Evolutionary conservation across 108 stramenopile species (phyloP), one percentile per base, ranked within the genome.

Genomic region (Mediolabrus comicus): DNA sequence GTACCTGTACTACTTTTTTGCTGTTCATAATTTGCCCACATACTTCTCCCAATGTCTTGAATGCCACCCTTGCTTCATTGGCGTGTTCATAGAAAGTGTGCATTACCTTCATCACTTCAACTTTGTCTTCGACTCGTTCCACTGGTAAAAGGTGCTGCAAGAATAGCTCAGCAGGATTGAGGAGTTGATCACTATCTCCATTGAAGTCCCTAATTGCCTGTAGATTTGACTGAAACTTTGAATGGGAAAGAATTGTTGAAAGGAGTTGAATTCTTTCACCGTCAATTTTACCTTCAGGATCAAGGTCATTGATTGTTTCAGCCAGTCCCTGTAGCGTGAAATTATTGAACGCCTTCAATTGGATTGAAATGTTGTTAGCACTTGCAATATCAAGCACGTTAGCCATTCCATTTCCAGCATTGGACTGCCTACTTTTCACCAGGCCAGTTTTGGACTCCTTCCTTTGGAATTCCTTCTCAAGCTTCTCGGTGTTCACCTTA

Each of bases 361-460:
- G 83, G 69, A 95, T 95, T 27, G 91, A 90, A 55, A 95, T 77
- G 60, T 91, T 95, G 66, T 91, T 89, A 1, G 90, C 87, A 0
- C 94, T 81, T 14, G 76, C 90, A 11, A 91, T 25, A 65, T 92
- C 91, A 32, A 95, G 72, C 28, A 95, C 62, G 71, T 87, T 90
- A 9, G 94, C 91, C 83, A 81, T 84, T 22, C 54, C 82, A 46
- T 76, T 80, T 54, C 69, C 80, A 36, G 79, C 79, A 22, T 66
- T 76, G 9, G 57, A 17, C 3, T 62, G 63, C 4, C 76, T 64
- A 14, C 59, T 53, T 17, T 71, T 73, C 13, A 36, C 62, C 38
- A 62, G 72, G 16, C 75, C 63, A 13, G 67, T 67, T 8, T 56
- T 56, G 9, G 22, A 67, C 2, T 41, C 62, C 61, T 87, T 83